A percentile compares a stretch with the other conserved stretches of the same genome.
Evolutionary conservation across 2,329 filamentous ascomycete genomes (phyloP).

Genomic region (Arthroderma sp.): DNA sequence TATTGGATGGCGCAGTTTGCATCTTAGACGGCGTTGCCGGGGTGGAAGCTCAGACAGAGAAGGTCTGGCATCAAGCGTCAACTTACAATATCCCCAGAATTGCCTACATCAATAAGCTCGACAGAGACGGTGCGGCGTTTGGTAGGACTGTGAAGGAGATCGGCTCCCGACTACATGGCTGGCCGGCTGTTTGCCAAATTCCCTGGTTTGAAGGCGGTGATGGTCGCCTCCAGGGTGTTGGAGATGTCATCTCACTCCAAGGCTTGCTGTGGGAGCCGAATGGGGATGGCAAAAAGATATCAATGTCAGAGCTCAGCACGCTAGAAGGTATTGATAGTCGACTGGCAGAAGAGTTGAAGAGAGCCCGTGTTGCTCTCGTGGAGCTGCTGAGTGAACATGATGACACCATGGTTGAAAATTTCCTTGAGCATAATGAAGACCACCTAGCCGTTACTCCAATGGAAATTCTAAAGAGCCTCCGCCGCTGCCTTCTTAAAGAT

Average conservation of each 20-base stretch:
- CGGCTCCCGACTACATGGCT: slow-evolving; percentile 62
- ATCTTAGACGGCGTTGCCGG: slow-evolving; percentile 86
- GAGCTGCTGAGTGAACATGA: slow-evolving; percentile 83
- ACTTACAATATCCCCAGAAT: slow-evolving; percentile 74
- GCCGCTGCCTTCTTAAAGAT: slow-evolving; percentile 54
- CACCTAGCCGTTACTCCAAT: slow-evolving; percentile 51
- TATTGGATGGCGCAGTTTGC: slow-evolving; percentile 82
- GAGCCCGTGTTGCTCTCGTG: slow-evolving; percentile 62
- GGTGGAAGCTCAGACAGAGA: slow-evolving; percentile 92
- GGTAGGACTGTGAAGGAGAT: slow-evolving; percentile 75
- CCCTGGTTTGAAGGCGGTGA: slow-evolving; percentile 74
- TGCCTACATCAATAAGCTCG: slow-evolving; percentile 72
- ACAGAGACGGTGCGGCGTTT: slow-evolving; percentile 71
- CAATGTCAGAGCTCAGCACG: slow-evolving; percentile 43
- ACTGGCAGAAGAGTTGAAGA: slow-evolving; percentile 54
- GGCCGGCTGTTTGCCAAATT: slow-evolving; percentile 86
- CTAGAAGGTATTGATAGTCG: slow-evolving; percentile 36
- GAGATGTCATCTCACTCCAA: slow-evolving; percentile 64
- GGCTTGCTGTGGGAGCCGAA: slow-evolving; percentile 61
- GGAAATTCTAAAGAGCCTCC: slow-evolving; percentile 59
- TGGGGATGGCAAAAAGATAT: slow-evolving; percentile 50
- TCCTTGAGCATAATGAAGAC: slow-evolving; percentile 64
- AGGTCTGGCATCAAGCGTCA: slow-evolving; percentile 86
- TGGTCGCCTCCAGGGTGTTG: slow-evolving; percentile 67
- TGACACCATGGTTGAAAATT: slow-evolving; percentile 71